Conservation (phyloP, 1,284 basidiomycete species). For the Earliella scabrosa region DNA sequence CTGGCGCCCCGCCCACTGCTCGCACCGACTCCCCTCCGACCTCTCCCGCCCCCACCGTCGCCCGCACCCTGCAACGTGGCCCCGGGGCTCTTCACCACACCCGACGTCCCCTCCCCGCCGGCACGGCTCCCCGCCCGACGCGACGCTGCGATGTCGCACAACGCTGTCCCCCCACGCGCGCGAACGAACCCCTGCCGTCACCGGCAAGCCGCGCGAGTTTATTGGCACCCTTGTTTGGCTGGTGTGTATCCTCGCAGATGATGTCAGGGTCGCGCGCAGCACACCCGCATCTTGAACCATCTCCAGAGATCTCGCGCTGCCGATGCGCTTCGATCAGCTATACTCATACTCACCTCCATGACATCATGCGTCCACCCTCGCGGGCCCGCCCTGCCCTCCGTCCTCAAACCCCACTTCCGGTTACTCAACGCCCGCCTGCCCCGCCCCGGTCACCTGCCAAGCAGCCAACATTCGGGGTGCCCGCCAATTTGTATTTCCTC, state of each 20-base stretch:
- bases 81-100: not conserved
- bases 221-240: constrained; percentile 11
- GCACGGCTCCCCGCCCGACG: too few relatives aligned
- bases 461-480: not conserved
- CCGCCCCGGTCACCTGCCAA: constrained; percentile 13
- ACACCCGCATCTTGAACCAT: constrained; percentile 1
- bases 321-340: constrained; percentile 14
- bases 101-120: not conserved
- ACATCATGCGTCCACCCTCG: constrained; percentile 17
- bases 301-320: constrained; percentile 21
- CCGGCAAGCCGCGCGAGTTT: too few relatives aligned
- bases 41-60: not conserved
- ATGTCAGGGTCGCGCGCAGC: constrained; percentile 16
- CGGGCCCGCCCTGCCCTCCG: constrained; percentile 15
- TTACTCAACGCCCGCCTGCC: constrained; percentile 12
- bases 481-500: not conserved
- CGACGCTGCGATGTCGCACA: too few relatives aligned
- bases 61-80: not conserved
- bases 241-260: constrained; percentile 17
- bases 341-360: constrained; percentile 23
- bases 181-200: too few relatives aligned
- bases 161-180: not conserved
- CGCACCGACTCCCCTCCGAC: too few relatives aligned
- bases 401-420: constrained; percentile 9
- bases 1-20: too few relatives aligned